Evolutionary conservation across 1,139 yeast genomes (phyloP), one percentile per base, ranked within the genome.

Genomic region (Ogataea hybrid): DNA sequence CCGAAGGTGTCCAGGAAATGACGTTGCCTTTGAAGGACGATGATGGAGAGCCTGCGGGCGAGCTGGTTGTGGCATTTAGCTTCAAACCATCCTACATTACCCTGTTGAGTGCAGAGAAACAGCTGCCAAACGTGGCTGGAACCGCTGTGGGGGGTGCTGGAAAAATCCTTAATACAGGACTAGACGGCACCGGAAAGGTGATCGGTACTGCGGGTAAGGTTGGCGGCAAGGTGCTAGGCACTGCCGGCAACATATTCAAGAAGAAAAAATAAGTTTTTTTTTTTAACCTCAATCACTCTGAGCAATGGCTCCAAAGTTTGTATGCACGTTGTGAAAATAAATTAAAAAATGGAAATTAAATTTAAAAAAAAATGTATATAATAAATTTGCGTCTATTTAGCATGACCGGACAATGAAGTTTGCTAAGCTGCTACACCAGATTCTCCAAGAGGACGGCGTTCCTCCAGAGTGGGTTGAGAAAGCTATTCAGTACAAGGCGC

Each of bases 81-180:
- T 89, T 88, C 68, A 71, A 73, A 52, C 95, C 97, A 2, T 77
- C 74, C 36, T 86, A 84, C 57, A 74, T 87, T 14, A 64, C 79
- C 37, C 64, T 73, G 34, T 69, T 76, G 38, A 66, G 62, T 47
- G 65, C 74, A 6, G 59, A 54, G 17, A 60, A 59, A 41, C 34
- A 44, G 27, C 35, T 54, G 9, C 57, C 63, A 12, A 56, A 52
- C 28, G 45, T 58, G 22, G 52, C 54, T 5, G 44, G 40, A 6
- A 50, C 52, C 25, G 60, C 68, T n/a, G 52, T 65, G 17, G 68
- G 70, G 32, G 63, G 68, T 40, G 67, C 73, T 10, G 73, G 74
- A 42, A 73, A 67, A 42, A 65, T 67, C 5, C 55, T 66, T 5
- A 71, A 69, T 16, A 71, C 69, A 23, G 79, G 78, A 37, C 52